Evolutionary conservation across 768 basidiomycete genomes (phyloP).

Genomic region (Fibroporia radiculosa): DNA sequence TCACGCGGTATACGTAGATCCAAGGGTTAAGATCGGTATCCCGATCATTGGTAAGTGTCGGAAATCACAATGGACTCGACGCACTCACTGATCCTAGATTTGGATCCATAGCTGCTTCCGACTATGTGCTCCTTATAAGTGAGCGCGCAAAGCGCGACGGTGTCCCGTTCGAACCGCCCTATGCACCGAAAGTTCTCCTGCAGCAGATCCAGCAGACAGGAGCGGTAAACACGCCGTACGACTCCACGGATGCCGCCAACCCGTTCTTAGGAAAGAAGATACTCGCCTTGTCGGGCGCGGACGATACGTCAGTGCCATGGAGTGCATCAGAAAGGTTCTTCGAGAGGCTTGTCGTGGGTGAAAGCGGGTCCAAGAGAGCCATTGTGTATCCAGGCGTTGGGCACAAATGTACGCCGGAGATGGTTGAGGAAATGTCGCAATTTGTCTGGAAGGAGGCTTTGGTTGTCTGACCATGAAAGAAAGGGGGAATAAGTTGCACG

Average conservation of each 20-base stretch:
- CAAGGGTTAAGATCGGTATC: constrained; percentile 34
- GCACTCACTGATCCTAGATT: not conserved
- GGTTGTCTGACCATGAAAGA: too few species aligned
- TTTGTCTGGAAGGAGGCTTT: constrained; percentile 21
- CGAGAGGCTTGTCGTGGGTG: constrained; percentile 43
- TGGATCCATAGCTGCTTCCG: constrained; percentile 62
- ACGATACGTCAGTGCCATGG: constrained; percentile 65
- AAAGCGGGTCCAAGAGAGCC: constrained; percentile 46
- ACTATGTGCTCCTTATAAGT: constrained; percentile 50
- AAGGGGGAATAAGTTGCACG: too few species aligned
- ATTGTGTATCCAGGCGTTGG: constrained; percentile 48
- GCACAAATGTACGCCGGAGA: constrained; percentile 53
- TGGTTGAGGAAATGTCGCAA: constrained; percentile 44
- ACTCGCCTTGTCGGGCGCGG: constrained; percentile 59
- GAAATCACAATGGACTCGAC: not conserved
- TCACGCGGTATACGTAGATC: constrained; percentile 30
- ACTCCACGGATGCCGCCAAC: constrained; percentile 32
- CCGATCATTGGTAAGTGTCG: constrained; percentile 27
- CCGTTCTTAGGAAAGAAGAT: constrained; percentile 69
- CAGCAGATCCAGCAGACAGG: constrained; percentile 39
- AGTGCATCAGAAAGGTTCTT: constrained; percentile 49
- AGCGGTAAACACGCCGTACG: constrained; percentile 37
- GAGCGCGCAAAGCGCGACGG: constrained; percentile 42
- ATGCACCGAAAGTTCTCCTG: constrained; percentile 49
- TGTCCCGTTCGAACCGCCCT: constrained; percentile 39